Base-by-base conservation (phyloP, 495 filamentous ascomycete species). In the Annulohypoxylon nitens region DNA sequence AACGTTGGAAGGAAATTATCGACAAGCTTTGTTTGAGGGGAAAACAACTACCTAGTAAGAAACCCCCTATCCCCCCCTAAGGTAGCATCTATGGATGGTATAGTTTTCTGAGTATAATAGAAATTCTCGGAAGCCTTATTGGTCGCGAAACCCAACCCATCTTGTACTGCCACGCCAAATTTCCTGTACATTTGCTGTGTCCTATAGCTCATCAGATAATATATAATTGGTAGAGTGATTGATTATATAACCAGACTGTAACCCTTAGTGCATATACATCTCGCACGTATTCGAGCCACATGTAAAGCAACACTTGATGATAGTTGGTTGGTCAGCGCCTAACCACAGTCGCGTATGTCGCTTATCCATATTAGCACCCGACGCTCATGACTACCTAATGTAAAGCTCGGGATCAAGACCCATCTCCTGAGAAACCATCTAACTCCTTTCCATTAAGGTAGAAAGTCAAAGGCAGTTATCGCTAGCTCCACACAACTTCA, bases 271-370 rank as follows among this genome's bases (percentile, higher is more conserved):
- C 33, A 59, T 39, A 14, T 41, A 4, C 5, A 18, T 26, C 12
- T 16, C 9, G n/a, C 26, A 16, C 18, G 9, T 16, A 26, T 18
- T 51, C 12, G 61, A 33, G 50, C 11, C 33, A 57, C 26, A 57
- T 41, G 33, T 57, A 37, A 12, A 43, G 45, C 54, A 43, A 61
- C 58, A 67, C 64, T 16, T 61, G 43, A 61, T 30, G 64, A 7
- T 39, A 9, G 51, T 12, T 33, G n/a, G 53, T 50, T 67, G 30
- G 51, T 45, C 26, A 2, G 60, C 48, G 20, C 48, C 48, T 51
- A 25, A 51, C 48, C 48, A 11, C 23, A 11, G 7, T 12, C 48
- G 48, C 10, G 7, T 51, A 51, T 12, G 26, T 36, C 53, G 34
- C 53, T 26, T 37, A 10, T 8, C 6, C 12, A 50, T 1, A 11